Conservation (phyloP, 108 stramenopile genomes). For the Epithemia pelagica region DNA sequence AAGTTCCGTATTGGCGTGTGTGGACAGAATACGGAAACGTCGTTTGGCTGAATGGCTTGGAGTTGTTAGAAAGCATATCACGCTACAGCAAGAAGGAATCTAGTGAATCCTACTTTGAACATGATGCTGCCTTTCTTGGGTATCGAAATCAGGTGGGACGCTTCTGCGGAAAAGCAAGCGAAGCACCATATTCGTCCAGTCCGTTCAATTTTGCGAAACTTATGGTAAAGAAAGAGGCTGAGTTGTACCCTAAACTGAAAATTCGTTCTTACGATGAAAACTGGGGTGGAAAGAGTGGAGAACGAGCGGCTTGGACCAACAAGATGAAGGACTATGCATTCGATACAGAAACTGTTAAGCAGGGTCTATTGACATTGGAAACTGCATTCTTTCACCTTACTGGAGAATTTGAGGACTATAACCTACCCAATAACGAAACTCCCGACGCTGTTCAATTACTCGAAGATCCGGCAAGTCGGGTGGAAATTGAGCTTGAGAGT, state of each 20-base stretch:
- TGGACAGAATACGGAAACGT: conserved; percentile 45
- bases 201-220: conserved; percentile 60
- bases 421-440: conserved; percentile 9
- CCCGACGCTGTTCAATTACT: conserved; percentile 39
- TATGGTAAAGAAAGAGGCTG: conserved; percentile 74
- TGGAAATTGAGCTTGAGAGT: conserved; percentile 80
- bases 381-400: conserved; percentile 67
- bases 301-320: conserved; percentile 69
- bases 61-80: conserved; percentile 50
- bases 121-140: conserved; percentile 61
- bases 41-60: conserved; percentile 31
- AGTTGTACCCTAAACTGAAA: conserved; percentile 69
- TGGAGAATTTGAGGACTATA: conserved; percentile 32
- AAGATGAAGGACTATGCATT: conserved; percentile 73
- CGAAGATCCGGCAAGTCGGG: conserved; percentile 44
- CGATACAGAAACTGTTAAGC: conserved; percentile 50
- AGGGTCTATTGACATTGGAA: conserved; percentile 75
- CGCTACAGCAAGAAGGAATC: conserved; percentile 54
- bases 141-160: conserved; percentile 69
- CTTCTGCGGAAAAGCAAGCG: conserved; percentile 67
- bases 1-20: conserved; percentile 43
- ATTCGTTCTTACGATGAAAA: conserved; percentile 59
- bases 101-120: conserved; percentile 55
- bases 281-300: conserved; percentile 82
- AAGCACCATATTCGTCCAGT: conserved; percentile 58